These are phyloP conservation scores for Xanthoconium purpureum DNA, from an alignment of 768 basidiomycete species.

Conservation along the genomic window DNA sequence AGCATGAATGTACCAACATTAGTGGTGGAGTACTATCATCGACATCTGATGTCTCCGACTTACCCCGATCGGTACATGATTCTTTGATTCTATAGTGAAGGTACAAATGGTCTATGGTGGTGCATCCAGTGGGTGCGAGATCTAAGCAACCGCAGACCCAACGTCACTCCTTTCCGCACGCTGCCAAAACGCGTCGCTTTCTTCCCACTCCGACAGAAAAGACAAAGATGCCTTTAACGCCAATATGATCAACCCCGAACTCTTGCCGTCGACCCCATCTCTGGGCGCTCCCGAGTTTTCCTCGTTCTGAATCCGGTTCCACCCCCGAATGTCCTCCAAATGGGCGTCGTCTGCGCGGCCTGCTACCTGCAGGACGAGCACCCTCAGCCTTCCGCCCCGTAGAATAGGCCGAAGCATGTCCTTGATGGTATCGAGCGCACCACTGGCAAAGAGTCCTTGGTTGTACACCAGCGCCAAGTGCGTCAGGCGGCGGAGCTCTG, in stretches of 20 bases:
- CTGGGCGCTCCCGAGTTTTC: not conserved
- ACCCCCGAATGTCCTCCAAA: slow-evolving; percentile 8
- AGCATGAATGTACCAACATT: too few species aligned
- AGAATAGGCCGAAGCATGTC: slow-evolving; percentile 8
- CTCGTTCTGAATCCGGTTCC: not conserved
- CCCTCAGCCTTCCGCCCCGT: not conserved
- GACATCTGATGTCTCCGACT: too few species aligned
- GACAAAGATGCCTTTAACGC: not conserved
- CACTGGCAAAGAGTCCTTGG: not conserved
- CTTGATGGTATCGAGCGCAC: not conserved
- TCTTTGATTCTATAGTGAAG: not conserved
- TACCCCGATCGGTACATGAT: not conserved
- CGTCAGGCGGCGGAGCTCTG: slow-evolving; percentile 13
- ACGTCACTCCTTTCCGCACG: not conserved
- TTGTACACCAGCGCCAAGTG: slow-evolving; percentile 15
- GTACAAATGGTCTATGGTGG: not conserved
- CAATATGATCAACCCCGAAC: not conserved
- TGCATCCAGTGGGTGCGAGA: too few species aligned
- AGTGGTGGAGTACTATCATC: too few species aligned
- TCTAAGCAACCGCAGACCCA: not conserved
- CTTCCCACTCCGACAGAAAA: slow-evolving; percentile 9
- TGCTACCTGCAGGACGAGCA: slow-evolving; percentile 13
- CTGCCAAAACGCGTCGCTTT: slow-evolving; percentile 10
- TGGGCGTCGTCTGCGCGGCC: slow-evolving; percentile 1
- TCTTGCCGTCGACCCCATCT: not conserved